Percentiles rank a stretch among this genome's conserved stretches.
phyloP scores from a whole-genome alignment of 177 flowering plant species.

The Vitis hybrid region DNA sequence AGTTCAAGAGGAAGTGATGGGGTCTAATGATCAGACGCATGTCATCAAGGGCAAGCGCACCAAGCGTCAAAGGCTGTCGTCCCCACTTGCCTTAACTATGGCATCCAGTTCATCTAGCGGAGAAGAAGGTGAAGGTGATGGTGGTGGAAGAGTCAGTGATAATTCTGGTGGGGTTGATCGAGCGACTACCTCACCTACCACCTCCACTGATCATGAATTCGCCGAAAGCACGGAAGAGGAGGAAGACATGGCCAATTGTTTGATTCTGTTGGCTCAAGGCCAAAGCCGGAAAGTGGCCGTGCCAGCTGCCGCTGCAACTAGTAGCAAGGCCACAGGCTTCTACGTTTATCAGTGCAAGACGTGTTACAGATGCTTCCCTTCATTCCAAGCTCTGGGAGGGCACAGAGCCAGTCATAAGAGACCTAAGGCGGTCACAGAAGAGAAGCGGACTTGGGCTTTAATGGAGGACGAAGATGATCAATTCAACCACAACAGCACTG shows the following conservation, averaged over 20 bases:
- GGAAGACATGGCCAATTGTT: constrained; percentile 43
- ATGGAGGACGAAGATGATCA: background rate
- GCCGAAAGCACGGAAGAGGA: constrained; percentile 22
- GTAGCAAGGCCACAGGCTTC: background rate
- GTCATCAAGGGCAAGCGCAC: constrained; percentile 38
- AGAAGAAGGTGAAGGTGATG: background rate
- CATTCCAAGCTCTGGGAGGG: constrained; percentile 48
- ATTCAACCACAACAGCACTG: constrained; percentile 6
- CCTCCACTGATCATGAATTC: background rate
- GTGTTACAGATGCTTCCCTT: constrained; percentile 33
- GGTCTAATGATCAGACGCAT: constrained; percentile 5
- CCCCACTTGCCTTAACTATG: constrained; percentile 12
- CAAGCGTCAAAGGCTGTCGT: constrained; percentile 25
- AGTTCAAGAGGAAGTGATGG: constrained; percentile 14
- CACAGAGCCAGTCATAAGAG: constrained; percentile 48
- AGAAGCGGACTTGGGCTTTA: background rate
- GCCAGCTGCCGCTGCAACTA: background rate
- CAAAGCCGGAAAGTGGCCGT: background rate
- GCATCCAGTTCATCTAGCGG: constrained; percentile 9
- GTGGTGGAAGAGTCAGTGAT: background rate
- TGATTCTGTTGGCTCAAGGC: constrained; percentile 41
- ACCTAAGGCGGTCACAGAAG: constrained; percentile 8
- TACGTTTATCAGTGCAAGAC: constrained; percentile 34
- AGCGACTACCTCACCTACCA: background rate
- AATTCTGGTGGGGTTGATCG: background rate